Evolutionary conservation across 1,139 yeast genomes (phyloP).

Genomic region (Kodamaea derodonti): DNA sequence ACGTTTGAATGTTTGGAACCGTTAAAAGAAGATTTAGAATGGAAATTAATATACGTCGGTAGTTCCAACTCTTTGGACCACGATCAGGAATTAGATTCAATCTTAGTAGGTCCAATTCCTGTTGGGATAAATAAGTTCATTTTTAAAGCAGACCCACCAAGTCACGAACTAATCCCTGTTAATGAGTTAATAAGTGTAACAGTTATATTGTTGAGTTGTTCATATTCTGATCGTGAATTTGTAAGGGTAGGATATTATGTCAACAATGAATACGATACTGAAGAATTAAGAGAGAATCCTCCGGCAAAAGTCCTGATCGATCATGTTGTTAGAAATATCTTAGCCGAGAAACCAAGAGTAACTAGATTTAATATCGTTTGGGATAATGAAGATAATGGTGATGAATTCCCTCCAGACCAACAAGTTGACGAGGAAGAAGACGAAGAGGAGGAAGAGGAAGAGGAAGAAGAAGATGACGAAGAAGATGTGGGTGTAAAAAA

Average conservation of each 20-base stretch:
- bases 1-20: constrained; percentile 96
- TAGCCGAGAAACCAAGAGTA: constrained; percentile 97
- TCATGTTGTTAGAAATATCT: constrained; percentile 86
- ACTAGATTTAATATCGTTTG: constrained; percentile 95
- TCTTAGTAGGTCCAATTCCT: constrained; percentile 96
- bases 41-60: constrained; percentile 97
- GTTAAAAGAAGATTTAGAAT: constrained; percentile 86
- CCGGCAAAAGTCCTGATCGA: constrained; percentile 93
- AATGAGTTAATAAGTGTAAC: constrained; percentile 93
- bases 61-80: constrained; percentile 90
- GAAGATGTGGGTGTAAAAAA: constrained; percentile 41
- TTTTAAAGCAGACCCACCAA: constrained; percentile 94
- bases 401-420: constrained; percentile 70
- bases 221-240: constrained; percentile 90
- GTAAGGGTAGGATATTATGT: constrained; percentile 97
- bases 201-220: constrained; percentile 85
- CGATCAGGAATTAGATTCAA: constrained; percentile 93
- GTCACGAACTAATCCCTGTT: constrained; percentile 93
- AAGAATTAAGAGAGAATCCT: constrained; percentile 89
- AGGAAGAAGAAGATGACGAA: constrained; percentile 56
- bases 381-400: constrained; percentile 67
- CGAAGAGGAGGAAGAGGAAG: constrained; percentile 49
- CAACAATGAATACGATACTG: constrained; percentile 91
- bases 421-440: constrained; percentile 50
- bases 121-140: constrained; percentile 93